Evolutionary conservation across 441 rosid species (phyloP).

Genomic region (Adansonia madagascariensis): DNA sequence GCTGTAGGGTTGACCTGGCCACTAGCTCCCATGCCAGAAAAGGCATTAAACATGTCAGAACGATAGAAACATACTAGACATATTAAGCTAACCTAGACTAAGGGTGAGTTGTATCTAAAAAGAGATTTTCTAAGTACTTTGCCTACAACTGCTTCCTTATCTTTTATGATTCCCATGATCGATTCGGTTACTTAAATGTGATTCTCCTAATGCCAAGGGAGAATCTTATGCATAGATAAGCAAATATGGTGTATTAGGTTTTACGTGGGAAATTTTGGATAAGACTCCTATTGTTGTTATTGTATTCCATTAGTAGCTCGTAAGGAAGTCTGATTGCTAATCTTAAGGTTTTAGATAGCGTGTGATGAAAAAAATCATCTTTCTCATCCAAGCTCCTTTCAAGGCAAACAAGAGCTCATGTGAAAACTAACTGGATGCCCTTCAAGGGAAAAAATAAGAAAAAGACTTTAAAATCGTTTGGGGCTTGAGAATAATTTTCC

Average conservation of each 20-base stretch:
- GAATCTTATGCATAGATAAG: not conserved
- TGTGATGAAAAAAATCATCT: too few species aligned
- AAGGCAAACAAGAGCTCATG: too few species aligned
- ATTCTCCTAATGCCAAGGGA: constrained; percentile 1
- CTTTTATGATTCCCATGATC: constrained; percentile 38
- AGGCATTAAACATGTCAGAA: constrained; percentile 76
- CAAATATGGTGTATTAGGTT: constrained; percentile 19
- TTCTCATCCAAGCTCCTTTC: too few species aligned
- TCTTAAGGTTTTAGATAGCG: too few species aligned
- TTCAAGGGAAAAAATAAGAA: too few species aligned
- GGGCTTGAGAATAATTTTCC: too few species aligned
- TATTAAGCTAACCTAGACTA: constrained; percentile 52
- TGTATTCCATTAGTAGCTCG: constrained; percentile 13
- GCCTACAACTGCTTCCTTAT: constrained; percentile 32
- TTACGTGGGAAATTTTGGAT: constrained; percentile 10
- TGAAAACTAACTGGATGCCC: too few species aligned
- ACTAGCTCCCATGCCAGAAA: constrained; percentile 72
- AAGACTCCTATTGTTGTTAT: not conserved
- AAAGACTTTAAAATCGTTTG: too few species aligned
- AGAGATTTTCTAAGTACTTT: constrained; percentile 34
- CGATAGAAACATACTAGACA: constrained; percentile 74
- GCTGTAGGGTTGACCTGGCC: constrained; percentile 59
- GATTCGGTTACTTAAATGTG: constrained; percentile 3
- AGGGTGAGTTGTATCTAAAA: constrained; percentile 64
- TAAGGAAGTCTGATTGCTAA: too few species aligned